Evolutionary conservation across 1,139 yeast species (phyloP), one percentile per base, ranked within the genome.

Genomic region (Saccharomyces hybrid): DNA sequence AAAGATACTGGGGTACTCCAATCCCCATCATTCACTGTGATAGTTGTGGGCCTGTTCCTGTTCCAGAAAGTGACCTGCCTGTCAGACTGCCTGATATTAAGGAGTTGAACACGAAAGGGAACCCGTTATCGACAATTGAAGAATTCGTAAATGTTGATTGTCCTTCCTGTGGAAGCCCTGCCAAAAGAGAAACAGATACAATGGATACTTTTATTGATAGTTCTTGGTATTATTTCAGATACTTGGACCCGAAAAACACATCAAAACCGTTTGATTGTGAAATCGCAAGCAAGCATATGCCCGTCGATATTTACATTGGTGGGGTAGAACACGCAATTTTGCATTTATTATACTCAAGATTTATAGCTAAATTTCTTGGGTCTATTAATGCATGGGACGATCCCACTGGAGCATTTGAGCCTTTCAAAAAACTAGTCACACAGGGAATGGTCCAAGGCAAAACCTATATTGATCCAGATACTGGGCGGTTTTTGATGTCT

Each of bases 151-250:
- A 87, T 56, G 81, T 87, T 0, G 70, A 74, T 32, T 93, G 99
- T 69, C 99, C 99, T 5, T 78, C 80, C 0, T 93, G 99, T 72
- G 84, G 84, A 5, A 73, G 76, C 0, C 75, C 77, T 23, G 97
- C 98, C 0, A 83, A 78, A 54, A 79, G 99, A 60, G 99, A 93
- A 59, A 89, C 98, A 0, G 99, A 93, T 65, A 93, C 99, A 0
- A 93, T 93, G 99, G 99, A 93, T 66, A 93, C 99, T 0, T 93
- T 93, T 64, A 91, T 93, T 84, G 99, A 93, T 70, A 88, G 96
- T 11, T 89, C 98, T 1, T 93, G 99, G 99, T 93, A 93, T 69
- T 88, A 81, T 68, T 85, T 93, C 73, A 79, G 99, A 56, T 91
- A 82, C 64, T 72, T 85, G 9, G 99, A 93, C 66, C 75, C 96